Base-by-base conservation (phyloP, 306 rosid genomes). In the Cicer pinnatifidum region DNA sequence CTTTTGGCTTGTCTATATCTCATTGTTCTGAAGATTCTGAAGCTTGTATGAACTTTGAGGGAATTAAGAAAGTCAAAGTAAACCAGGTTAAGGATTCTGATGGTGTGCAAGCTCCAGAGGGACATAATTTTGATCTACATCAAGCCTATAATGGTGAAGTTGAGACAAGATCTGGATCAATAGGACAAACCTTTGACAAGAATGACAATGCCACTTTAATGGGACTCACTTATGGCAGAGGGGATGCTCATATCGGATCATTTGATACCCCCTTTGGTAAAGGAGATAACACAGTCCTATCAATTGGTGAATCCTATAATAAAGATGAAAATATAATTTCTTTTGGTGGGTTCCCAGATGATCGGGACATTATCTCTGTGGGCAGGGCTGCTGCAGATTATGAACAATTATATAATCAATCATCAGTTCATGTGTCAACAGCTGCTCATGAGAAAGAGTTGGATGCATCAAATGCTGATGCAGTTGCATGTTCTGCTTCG, bases 341-440 rank as follows among this genome's bases (percentile, higher is more conserved):
- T 71, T 90, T 89, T 86, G 84, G 86, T 35, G 91, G 80, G 48
- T 89, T 90, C 83, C 85, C 90, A 8, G 90, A 85, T 70, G 91
- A 87, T 47, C 89, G 81, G 73, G 93, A 85, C 51, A 73, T 86
- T 73, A 59, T 85, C 74, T 61, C 90, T n/a, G 69, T 85, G 54
- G 84, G 84, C 48, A 84, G 81, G 88, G 76, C 90, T 23, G 69
- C 83, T 53, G 80, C 77, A 54, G 80, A 72, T 82, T 85, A 81
- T 75, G 86, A 81, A 75, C 78, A 82, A 12, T 52, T 87, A 19
- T 87, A 83, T 76, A 83, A 89, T 78, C 91, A 84, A 60, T 67
- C 92, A 53, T 86, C 92, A 56, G 83, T 82, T 72, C 89, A 78
- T 67, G 75, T 81, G 80, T 77, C 85, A 19, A 86, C 85, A 72